Evolutionary conservation across 176 grass and related monocot species (phyloP).

Genomic region (Ananas comosus): DNA sequence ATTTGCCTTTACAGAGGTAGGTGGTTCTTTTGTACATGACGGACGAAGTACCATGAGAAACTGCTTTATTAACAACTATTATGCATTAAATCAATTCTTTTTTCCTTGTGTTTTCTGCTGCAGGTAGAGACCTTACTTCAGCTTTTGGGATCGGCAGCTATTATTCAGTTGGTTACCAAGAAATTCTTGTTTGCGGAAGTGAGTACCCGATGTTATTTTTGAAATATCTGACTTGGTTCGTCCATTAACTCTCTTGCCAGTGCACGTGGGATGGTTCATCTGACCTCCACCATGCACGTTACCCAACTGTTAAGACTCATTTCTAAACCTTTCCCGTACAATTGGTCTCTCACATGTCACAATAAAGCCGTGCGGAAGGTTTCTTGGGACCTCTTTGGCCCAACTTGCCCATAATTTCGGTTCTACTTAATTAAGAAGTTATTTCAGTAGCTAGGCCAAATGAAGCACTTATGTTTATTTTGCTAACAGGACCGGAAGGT

Average conservation of each 20-base stretch:
- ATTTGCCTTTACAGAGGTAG: slow-evolving; percentile 81
- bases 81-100: neutral
- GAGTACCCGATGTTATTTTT: slow-evolving; percentile 4
- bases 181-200: slow-evolving; percentile 80
- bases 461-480: slow-evolving; percentile 5
- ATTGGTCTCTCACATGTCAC: too few relatives aligned
- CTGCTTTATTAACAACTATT: neutral
- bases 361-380: too few relatives aligned
- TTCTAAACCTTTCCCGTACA: too few relatives aligned
- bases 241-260: too few relatives aligned
- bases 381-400: too few relatives aligned
- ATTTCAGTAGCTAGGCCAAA: too few relatives aligned
- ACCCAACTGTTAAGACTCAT: neutral
- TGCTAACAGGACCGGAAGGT: slow-evolving; percentile 58
- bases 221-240: neutral
- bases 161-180: slow-evolving; percentile 62
- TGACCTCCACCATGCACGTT: too few relatives aligned
- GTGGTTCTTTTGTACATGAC: neutral
- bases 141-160: slow-evolving; percentile 79
- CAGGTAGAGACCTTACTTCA: slow-evolving; percentile 97
- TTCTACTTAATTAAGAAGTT: too few relatives aligned
- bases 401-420: too few relatives aligned
- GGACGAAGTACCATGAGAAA: neutral
- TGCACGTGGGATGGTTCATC: too few relatives aligned
- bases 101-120: slow-evolving; percentile 7